phyloP scores from a whole-genome alignment of 2,329 filamentous ascomycete genomes.

The Hypoxylon sp. region DNA sequence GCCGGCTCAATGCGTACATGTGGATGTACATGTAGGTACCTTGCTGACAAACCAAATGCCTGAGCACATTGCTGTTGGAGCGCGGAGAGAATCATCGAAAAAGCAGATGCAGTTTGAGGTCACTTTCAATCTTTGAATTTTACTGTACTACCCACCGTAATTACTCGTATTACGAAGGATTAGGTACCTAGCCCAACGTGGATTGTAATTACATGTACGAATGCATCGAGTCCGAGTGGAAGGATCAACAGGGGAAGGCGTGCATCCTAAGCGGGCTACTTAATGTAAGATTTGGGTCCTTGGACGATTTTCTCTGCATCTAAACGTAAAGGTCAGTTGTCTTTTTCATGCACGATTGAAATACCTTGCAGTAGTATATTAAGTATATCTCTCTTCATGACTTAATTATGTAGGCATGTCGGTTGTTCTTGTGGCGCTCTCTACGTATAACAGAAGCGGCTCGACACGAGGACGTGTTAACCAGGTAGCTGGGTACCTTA shows the following conservation, averaged over 20 bases:
- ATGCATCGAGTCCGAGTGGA: background rate
- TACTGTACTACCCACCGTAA: background rate
- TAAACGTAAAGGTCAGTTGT: background rate
- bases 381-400: no score
- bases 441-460: no score
- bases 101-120: background rate
- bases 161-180: background rate
- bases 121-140: background rate
- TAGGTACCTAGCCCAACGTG: no score
- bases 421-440: no score
- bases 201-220: background rate
- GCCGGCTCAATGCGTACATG: no score
- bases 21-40: no score
- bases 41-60: background rate
- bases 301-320: background rate
- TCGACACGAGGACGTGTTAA: background rate
- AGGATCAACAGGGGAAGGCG: constrained; percentile 16
- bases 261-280: background rate
- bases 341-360: no score
- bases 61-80: background rate
- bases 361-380: no score
- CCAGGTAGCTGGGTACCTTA: constrained; percentile 5
- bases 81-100: background rate
- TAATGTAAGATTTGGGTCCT: background rate
- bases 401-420: no score